A percentile compares a stretch with the other conserved stretches of the same genome.
Evolutionary conservation across 495 filamentous ascomycete genomes (phyloP).

Genomic region (Podospora appendiculata): DNA sequence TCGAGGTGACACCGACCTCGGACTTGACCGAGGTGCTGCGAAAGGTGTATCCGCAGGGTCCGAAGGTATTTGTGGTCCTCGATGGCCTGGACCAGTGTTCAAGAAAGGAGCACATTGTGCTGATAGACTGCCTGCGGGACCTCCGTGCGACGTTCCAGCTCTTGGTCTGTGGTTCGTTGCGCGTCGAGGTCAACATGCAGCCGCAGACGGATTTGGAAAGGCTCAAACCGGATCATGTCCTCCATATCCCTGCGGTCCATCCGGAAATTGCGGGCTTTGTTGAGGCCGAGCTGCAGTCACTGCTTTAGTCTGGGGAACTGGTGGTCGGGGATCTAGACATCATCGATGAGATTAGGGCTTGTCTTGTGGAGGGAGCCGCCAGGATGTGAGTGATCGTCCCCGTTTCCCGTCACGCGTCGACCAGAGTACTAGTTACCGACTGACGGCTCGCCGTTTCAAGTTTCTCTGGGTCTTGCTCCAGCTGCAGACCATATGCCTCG

Average conservation of each 20-base stretch:
- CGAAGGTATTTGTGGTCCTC: conserved; percentile 22
- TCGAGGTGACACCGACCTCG: conserved; percentile 12
- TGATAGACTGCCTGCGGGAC: conserved; percentile 16
- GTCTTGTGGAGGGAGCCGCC: not conserved
- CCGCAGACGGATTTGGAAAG: not conserved
- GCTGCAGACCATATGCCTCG: not conserved
- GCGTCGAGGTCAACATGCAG: conserved; percentile 18
- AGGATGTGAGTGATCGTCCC: not conserved
- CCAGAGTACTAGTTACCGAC: not conserved
- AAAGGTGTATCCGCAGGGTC: conserved; percentile 9
- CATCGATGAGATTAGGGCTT: not conserved
- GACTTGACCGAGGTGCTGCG: not conserved
- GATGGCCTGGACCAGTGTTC: conserved; percentile 34
- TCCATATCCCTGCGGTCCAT: conserved; percentile 26
- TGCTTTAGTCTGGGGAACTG: not conserved
- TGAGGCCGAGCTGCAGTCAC: conserved; percentile 17
- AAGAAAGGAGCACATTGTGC: conserved; percentile 9
- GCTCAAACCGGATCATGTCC: conserved; percentile 3
- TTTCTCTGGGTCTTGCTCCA: not conserved
- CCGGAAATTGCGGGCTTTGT: conserved; percentile 34
- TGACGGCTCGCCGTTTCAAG: not conserved
- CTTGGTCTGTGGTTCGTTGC: conserved; percentile 24
- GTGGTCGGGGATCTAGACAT: not conserved
- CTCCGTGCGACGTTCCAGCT: conserved; percentile 19
- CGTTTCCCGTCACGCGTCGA: not conserved